Conservation (phyloP, 2,329 filamentous ascomycete species). For the Penicillium hesseltinei region DNA sequence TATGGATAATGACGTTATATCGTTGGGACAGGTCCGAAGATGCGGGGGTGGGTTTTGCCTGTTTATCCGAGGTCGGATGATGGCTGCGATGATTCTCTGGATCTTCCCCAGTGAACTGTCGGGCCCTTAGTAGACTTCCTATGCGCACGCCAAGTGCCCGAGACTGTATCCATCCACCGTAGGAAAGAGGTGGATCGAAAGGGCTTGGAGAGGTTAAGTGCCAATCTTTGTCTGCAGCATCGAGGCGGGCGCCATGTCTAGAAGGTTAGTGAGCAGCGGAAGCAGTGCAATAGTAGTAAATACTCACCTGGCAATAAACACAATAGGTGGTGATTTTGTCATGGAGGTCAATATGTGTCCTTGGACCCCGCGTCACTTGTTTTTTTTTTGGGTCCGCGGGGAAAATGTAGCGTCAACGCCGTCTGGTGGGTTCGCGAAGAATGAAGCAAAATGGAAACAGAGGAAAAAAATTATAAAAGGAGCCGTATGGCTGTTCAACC, state of each 20-base stretch:
- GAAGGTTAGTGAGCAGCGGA: conserved; percentile 40
- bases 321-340: conserved; percentile 42
- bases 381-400: not conserved
- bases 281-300: not conserved
- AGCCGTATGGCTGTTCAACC: conserved; percentile 2
- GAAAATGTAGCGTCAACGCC: not conserved
- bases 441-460: not conserved
- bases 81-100: conserved; percentile 4
- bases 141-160: conserved; percentile 80
- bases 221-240: conserved; percentile 94
- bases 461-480: not conserved
- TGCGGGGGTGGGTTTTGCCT: conserved; percentile 11
- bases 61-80: conserved; percentile 9
- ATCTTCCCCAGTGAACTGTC: conserved; percentile 34
- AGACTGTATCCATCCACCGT: conserved; percentile 88
- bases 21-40: conserved; percentile 14
- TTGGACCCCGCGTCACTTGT: not conserved
- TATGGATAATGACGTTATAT: conserved; percentile 76
- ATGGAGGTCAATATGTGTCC: conserved; percentile 21
- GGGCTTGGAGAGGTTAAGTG: conserved; percentile 88
- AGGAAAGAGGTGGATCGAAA: conserved; percentile 93
- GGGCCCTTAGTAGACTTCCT: conserved; percentile 62
- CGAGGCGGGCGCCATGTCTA: conserved; percentile 88
- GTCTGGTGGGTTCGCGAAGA: not conserved
- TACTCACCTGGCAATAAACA: conserved; percentile 44